Conservation (phyloP, 2,329 filamentous ascomycete genomes). For the Coccinonectria pachysandricola region DNA sequence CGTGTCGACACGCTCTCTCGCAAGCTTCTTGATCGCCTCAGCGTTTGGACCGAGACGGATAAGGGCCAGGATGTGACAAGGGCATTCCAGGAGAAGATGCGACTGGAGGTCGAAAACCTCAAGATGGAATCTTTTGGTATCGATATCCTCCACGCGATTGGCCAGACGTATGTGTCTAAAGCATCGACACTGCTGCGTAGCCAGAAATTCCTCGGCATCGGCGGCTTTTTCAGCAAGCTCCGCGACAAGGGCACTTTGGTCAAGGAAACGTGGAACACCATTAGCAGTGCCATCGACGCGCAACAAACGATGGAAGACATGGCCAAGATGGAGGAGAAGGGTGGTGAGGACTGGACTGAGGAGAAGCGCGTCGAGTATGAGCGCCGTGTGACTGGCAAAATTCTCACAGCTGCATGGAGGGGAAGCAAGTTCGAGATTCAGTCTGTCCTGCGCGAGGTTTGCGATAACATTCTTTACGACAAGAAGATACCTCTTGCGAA, state of each 20-base stretch:
- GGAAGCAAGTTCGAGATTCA: slow-evolving; percentile 98
- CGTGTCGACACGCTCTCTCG: slow-evolving; percentile 73
- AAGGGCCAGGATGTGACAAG: slow-evolving; percentile 73
- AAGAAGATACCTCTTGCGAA: slow-evolving; percentile 73
- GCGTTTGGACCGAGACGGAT: slow-evolving; percentile 95
- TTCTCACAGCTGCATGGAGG: slow-evolving; percentile 90
- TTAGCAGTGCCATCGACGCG: slow-evolving; percentile 89
- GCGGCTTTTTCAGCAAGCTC: slow-evolving; percentile 85
- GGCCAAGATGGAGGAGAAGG: slow-evolving; percentile 88
- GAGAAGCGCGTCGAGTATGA: slow-evolving; percentile 95
- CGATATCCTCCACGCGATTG: slow-evolving; percentile 92
- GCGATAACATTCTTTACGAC: slow-evolving; percentile 73
- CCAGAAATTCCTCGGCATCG: slow-evolving; percentile 93
- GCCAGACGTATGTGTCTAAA: slow-evolving; percentile 81
- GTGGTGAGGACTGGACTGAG: slow-evolving; percentile 96
- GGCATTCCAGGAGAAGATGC: slow-evolving; percentile 89
- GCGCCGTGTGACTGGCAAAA: slow-evolving; percentile 92
- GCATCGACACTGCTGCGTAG: slow-evolving; percentile 80
- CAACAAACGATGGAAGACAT: slow-evolving; percentile 99
- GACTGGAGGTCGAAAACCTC: slow-evolving; percentile 89
- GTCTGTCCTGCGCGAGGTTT: slow-evolving; percentile 87
- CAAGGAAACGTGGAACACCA: slow-evolving; percentile 98
- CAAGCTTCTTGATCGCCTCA: slow-evolving; percentile 83
- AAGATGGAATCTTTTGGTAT: slow-evolving; percentile 99
- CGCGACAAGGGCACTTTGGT: slow-evolving; percentile 95